Conservation (phyloP, 352 stramenopile species). For the Elongisporangium anandrum region DNA sequence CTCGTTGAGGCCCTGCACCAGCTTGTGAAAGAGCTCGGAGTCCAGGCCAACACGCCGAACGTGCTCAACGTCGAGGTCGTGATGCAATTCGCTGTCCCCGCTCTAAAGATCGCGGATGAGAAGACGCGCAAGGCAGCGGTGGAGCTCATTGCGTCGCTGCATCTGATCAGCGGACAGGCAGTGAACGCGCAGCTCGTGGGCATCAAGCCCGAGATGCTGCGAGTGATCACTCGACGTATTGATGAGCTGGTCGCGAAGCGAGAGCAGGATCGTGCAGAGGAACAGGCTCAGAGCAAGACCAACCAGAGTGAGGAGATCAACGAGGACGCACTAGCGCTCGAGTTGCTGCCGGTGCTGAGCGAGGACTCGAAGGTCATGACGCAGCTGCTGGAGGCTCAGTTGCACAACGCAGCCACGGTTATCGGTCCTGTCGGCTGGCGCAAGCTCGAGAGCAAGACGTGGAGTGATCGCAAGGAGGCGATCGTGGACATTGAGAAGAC, state of each 20-base stretch:
- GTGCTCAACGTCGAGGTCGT: conserved; percentile 50
- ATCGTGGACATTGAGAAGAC: conserved; percentile 66
- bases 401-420: conserved; percentile 33
- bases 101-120: conserved; percentile 71
- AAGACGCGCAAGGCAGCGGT: conserved; percentile 69
- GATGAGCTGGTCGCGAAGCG: conserved; percentile 57
- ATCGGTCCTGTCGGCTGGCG: conserved; percentile 65
- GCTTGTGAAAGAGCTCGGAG: conserved; percentile 48
- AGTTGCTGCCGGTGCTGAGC: conserved; percentile 27
- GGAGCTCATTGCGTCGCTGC: conserved; percentile 64
- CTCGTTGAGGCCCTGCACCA: conserved; percentile 55
- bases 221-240: conserved; percentile 65
- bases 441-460: conserved; percentile 80
- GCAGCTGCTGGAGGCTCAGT: conserved; percentile 34
- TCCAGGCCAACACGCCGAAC: conserved; percentile 15
- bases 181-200: conserved; percentile 37
- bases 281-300: conserved; percentile 17
- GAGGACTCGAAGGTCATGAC: conserved; percentile 51
- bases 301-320: conserved; percentile 43
- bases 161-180: conserved; percentile 26
- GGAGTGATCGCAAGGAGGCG: conserved; percentile 81
- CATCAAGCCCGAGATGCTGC: conserved; percentile 74
- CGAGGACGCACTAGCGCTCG: conserved; percentile 15
- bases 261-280: conserved; percentile 22
- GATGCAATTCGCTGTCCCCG: conserved; percentile 64